Evolutionary conservation across 306 rosid species (phyloP), one percentile per base, ranked within the genome.

Genomic region (Vigna reflexopilosa): DNA sequence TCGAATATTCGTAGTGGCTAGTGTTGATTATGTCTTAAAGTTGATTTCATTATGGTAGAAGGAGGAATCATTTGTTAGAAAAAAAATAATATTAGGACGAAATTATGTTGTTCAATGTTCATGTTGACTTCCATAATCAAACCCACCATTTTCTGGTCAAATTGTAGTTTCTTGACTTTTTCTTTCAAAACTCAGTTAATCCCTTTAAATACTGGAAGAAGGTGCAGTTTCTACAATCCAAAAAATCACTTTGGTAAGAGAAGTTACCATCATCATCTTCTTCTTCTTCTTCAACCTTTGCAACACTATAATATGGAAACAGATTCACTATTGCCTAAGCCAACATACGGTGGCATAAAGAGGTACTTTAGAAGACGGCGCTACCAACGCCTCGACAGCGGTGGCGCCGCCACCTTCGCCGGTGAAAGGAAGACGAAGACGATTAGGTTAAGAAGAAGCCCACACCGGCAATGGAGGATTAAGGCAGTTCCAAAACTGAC

Each of bases 261-360:
- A 20, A 45, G 50, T 11, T 4, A 45, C 0, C 16, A 2, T 45
- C 50, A 4, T 5, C 50, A 4, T 5, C 14, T 9, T 36, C 59
- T 45, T 34, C 59, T 45, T 34, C 59, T 45, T 5, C 14, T 0
- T 40, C 28, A 38, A 36, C 20, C 20, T 50, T 16, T 6, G n/a
- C 22, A 2, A 52, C 7, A 52, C 9, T 10, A 3, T 3, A 19
- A 54, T 3, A 85, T 84, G 87, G 93, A 89, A 65, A 48, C 14
- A 2, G 82, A 82, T 2, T 70, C 84, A 16, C 84, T 89, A 2
- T 49, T 87, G 54, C 83, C 94, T 3, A 80, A 59, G 77, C 70
- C 73, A 30, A 54, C 70, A 6, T 49, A 77, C 3, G 67, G 85
- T 3, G 72, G 71, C 78, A 28, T 85, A 15, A 87, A 73, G 55